Base-by-base conservation (phyloP, 345 rosid species). In the Corymbia maculata region DNA sequence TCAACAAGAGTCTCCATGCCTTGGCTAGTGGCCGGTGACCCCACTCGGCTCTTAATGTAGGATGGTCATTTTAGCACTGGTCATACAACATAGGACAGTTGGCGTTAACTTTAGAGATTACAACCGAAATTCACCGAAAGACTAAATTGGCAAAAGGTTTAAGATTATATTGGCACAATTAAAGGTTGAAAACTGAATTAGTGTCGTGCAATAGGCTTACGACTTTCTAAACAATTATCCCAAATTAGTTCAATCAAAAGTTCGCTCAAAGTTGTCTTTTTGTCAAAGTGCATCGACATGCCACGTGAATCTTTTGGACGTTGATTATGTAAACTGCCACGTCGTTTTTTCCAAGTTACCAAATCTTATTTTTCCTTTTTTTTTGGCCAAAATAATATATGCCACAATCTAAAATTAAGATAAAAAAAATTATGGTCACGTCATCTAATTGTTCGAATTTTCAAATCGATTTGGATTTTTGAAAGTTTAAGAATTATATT, bases 61-160 rank as follows among this genome's bases (percentile, higher is more conserved):
- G 68, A 61, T 0, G 1, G 7, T 2, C 68, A 28, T 3, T 61
- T 61, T 28, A 61, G 1, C 0, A 4, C 1, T 12, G 0, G 16
- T 55, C 32, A 61, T 61, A 12, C 15, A 1, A 61, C 2, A 0
- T 61, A 61, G 11, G 68, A 61, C 2, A 0, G 0, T 3, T 61
- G 2, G 4, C 7, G 13, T 28, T 9, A 12, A 61, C 32, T 61
- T 61, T 12, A 26, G 2, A 0, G 8, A 61, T 28, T 61, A 12
- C 0, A 3, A 6, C 8, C 1, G 12, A 61, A 61, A 61, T 28
- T 61, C 2, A 61, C 26, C 4, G 0, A 7, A 28, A 61, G 13
- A 61, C 1, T 28, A 61, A 28, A 61, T 61, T 61, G 15, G 1
- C 51, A 50, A 50, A 50, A 10, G 13, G 12, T 50, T 13, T 36